Base-by-base conservation (phyloP, 2,329 filamentous ascomycete species). In the Aspergillus floridensis region DNA sequence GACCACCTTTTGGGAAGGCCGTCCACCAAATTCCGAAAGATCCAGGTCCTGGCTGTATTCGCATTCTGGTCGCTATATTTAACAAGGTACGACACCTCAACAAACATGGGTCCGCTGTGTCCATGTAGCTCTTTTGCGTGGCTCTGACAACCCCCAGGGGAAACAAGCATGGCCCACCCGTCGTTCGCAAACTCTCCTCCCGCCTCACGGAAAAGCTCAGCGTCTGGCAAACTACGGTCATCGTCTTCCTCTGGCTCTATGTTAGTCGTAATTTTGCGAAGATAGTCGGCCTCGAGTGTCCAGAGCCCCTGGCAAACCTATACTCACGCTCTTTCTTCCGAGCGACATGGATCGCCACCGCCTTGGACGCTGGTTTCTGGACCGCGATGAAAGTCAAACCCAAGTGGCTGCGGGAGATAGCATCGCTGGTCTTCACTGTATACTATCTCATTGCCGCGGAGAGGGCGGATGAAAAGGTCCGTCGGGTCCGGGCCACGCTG, bases 321-420 rank as follows among this genome's bases (percentile, higher is more conserved):
- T 99, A 99, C 79, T 92, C 91, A 57, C 84, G 91, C 54, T 88
- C 90, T 29, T 99, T 96, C 79, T 99, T 96, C 75, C 88, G 95
- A 52, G 95, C 95, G 57, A 99, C 95, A 72, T 99, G 95, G 95
- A 86, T 98, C 16, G 88, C 95, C 56, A 99, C 95, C 0, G 95
- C 92, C 0, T 79, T 99, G 61, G 95, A 99, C 69, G 95, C 95
- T 5, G 95, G 95, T 1, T 99, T 97, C 76, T 99, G 95, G 95
- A 96, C 92, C 0, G 95, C 95, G 35, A 99, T 99, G 95, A 89
- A 87, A 69, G 93, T 99, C 64, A 86, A 85, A 58, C 82, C 82
- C 51, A 92, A 90, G 68, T 93, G 90, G 86, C 67, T 96, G 47
- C 84, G 92, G 44, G 93, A 98, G 72, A 72, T 96, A 14, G 86